Evolutionary conservation across 495 filamentous ascomycete genomes (phyloP).

Genomic region (Talaromyces proteolyticus): DNA sequence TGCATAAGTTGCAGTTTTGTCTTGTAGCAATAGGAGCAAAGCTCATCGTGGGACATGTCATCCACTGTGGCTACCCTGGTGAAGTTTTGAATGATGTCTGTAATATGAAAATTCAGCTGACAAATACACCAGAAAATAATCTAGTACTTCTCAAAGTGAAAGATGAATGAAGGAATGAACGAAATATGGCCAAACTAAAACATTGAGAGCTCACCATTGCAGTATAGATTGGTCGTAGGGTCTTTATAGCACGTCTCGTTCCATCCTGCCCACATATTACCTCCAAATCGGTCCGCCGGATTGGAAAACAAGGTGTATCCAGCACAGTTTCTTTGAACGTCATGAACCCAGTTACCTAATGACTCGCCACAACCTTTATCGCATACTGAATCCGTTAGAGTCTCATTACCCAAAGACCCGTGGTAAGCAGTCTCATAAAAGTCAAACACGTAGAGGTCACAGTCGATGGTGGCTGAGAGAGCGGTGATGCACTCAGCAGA

Average conservation of each 20-base stretch:
- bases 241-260: constrained; percentile 18
- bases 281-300: too few relatives aligned
- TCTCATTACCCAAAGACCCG: constrained; percentile 5
- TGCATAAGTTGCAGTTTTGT: constrained; percentile 13
- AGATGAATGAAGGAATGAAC: too few relatives aligned
- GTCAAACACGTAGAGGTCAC: background rate
- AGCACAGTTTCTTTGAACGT: constrained; percentile 4
- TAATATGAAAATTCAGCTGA: too few relatives aligned
- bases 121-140: too few relatives aligned
- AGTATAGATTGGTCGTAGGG: constrained; percentile 6
- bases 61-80: constrained; percentile 1
- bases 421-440: background rate
- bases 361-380: background rate
- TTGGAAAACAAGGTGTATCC: too few relatives aligned
- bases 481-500: constrained; percentile 1
- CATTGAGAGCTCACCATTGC: constrained; percentile 4
- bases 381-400: constrained; percentile 5
- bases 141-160: too few relatives aligned
- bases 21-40: constrained; percentile 16
- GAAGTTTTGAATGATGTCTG: constrained; percentile 5
- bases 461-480: constrained; percentile 3
- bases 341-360: background rate
- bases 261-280: constrained; percentile 8
- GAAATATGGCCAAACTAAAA: background rate
- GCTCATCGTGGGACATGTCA: constrained; percentile 10